phyloP scores from a whole-genome alignment of 768 basidiomycete genomes.

The Russula virescens region DNA sequence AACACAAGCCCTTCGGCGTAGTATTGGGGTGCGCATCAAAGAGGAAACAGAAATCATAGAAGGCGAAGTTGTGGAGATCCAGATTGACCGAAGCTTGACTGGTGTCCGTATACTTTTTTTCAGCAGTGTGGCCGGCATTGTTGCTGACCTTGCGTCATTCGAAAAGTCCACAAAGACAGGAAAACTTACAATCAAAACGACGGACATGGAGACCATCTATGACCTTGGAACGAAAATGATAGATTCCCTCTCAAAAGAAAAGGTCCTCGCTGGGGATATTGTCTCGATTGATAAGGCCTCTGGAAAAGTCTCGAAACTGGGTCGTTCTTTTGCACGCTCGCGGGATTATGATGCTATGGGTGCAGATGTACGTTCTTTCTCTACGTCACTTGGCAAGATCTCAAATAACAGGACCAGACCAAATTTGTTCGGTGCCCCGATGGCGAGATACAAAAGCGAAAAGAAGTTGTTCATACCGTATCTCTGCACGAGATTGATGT shows the following conservation, averaged over 20 bases:
- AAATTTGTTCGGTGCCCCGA: slow-evolving; percentile 98
- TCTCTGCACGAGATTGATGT: slow-evolving; percentile 99
- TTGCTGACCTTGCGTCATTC: background rate
- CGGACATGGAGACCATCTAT: slow-evolving; percentile 99
- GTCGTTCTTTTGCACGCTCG: slow-evolving; percentile 93
- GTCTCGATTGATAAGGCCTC: slow-evolving; percentile 97
- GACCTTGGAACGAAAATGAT: slow-evolving; percentile 99
- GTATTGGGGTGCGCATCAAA: slow-evolving; percentile 95
- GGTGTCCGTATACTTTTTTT: slow-evolving; percentile 53
- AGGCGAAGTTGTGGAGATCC: slow-evolving; percentile 97
- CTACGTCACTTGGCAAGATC: background rate
- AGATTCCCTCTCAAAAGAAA: slow-evolving; percentile 93
- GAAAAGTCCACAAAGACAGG: slow-evolving; percentile 95
- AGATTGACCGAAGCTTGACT: slow-evolving; percentile 94
- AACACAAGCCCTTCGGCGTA: slow-evolving; percentile 92
- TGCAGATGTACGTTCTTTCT: slow-evolving; percentile 69
- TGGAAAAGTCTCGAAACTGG: slow-evolving; percentile 93
- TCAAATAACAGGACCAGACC: slow-evolving; percentile 49
- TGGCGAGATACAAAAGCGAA: slow-evolving; percentile 95
- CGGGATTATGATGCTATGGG: slow-evolving; percentile 99
- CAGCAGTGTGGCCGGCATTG: background rate
- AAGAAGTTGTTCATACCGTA: slow-evolving; percentile 96
- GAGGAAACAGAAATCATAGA: slow-evolving; percentile 97
- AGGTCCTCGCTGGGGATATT: slow-evolving; percentile 91
- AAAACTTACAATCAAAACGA: slow-evolving; percentile 94